Conservation (phyloP, 352 stramenopile genomes). For the Phytophthora pistaciae region DNA sequence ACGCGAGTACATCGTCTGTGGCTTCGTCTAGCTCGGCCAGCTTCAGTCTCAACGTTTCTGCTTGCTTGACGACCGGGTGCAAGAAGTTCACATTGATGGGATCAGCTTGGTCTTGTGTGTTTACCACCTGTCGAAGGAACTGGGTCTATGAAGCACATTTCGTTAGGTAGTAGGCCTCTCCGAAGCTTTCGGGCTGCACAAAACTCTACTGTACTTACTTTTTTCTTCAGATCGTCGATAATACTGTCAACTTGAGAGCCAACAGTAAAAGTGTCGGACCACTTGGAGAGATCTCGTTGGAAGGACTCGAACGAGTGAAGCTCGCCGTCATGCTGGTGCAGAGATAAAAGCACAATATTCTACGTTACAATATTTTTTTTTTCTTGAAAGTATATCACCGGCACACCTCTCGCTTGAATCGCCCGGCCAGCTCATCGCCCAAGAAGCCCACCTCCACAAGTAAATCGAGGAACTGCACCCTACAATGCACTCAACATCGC, state of each 20-base stretch:
- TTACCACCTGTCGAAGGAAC: constrained; percentile 20
- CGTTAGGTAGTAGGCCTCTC: neutral
- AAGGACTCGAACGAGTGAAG: constrained; percentile 18
- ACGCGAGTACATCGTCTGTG: constrained; percentile 2
- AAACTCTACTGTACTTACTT: constrained; percentile 9
- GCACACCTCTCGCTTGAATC: constrained; percentile 6
- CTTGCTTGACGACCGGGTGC: constrained; percentile 6
- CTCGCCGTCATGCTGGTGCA: constrained; percentile 9
- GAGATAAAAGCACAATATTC: neutral
- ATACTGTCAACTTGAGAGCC: constrained; percentile 11
- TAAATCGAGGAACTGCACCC: constrained; percentile 16
- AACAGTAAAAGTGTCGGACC: neutral
- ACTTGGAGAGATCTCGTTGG: constrained; percentile 14
- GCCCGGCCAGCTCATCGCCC: constrained; percentile 6
- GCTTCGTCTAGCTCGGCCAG: constrained; percentile 10
- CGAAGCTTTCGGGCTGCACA: neutral
- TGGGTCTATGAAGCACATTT: constrained; percentile 10
- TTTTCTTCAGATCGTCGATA: constrained; percentile 15
- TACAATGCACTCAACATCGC: neutral
- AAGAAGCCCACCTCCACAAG: constrained; percentile 12
- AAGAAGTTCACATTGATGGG: constrained; percentile 13
- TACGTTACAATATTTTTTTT: neutral
- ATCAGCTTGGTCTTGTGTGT: neutral
- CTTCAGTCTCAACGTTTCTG: constrained; percentile 8
- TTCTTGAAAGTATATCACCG: no score